Evolutionary conservation across 495 filamentous ascomycete genomes (phyloP), one percentile per base, ranked within the genome.

Genomic region (Penicillium chermesinum): DNA sequence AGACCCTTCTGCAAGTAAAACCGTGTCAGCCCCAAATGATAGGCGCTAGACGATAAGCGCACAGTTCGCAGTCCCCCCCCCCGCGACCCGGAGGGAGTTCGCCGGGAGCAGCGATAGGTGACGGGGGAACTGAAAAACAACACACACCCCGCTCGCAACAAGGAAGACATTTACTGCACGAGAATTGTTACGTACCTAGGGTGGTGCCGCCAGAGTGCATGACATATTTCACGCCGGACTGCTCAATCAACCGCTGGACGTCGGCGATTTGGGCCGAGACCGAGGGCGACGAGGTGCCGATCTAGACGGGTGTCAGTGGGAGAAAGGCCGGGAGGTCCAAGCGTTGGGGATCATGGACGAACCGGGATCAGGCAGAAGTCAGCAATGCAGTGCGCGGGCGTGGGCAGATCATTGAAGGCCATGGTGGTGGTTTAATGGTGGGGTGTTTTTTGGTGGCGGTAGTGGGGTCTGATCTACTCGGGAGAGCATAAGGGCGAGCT

Each of bases 151-250:
- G 19, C 17, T 15, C 10, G 21, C 5, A 19, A 40, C 35, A 15
- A 3, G 27, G 38, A 51, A 27, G 27, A 7, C 16, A 32, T 10
- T 9, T 22, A 14, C 7, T 14, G 25, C 21, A 4, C 9, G 19
- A 38, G 40, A 25, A 18, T n/a, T n/a, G n/a, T n/a, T n/a, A 78
- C 81, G 37, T 70, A 95, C 90, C 91, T 32, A 97, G 78, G 0
- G 91, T 96, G 0, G 91, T 96, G 14, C 91, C 91, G 5, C 87
- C 87, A 2, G 87, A 89, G 62, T 96, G 91, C 89, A 97, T 91
- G 41, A 77, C 79, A 60, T 89, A 91, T 38, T 77, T 82, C 53
- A 97, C 58, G 7, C 87, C 88, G 48, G 84, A 89, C 42, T 76
- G 78, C 58, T 84, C 79, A 54, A 98, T 77, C 14, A 98, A 73